phyloP scores from a whole-genome alignment of 495 filamentous ascomycete genomes.

The Neurospora cerealis region DNA sequence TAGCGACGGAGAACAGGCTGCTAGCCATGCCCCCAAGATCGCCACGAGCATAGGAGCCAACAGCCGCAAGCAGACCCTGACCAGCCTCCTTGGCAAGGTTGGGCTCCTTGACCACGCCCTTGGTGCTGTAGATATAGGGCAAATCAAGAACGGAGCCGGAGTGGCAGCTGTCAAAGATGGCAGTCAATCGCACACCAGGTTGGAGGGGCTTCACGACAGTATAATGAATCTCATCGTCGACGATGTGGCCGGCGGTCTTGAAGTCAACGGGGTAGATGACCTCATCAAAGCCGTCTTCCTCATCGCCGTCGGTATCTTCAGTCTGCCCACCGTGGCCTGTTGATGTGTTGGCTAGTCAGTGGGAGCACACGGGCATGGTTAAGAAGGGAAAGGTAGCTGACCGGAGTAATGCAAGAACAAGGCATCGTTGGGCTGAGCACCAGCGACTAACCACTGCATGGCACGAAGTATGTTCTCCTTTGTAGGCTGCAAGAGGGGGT shows the following conservation, averaged over 20 bases:
- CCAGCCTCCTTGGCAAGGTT: conserved; percentile 96
- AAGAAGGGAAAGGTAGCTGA: conserved; percentile 23
- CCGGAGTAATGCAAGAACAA: conserved; percentile 54
- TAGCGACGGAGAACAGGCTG: conserved; percentile 68
- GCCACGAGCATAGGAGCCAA: conserved; percentile 73
- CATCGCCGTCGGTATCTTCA: conserved; percentile 50
- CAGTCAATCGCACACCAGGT: conserved; percentile 82
- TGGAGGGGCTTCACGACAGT: conserved; percentile 75
- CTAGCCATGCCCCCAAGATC: conserved; percentile 70
- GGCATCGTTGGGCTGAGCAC: conserved; percentile 38
- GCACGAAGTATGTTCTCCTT: conserved; percentile 41
- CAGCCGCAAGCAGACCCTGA: conserved; percentile 73
- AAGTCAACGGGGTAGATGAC: conserved; percentile 97
- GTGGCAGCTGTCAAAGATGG: conserved; percentile 97
- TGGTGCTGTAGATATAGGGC: conserved; percentile 92
- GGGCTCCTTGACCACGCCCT: conserved; percentile 94
- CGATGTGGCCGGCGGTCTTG: conserved; percentile 77
- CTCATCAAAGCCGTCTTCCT: conserved; percentile 91
- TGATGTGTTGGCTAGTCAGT: not conserved
- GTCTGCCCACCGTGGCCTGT: conserved; percentile 39
- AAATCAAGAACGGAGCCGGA: conserved; percentile 93
- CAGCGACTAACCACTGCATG: conserved; percentile 37
- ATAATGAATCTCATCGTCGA: conserved; percentile 91
- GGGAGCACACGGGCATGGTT: not conserved
- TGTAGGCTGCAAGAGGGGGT: conserved; percentile 35